Conservation (phyloP, 108 stramenopile species). For the Poteriospumella lacustris region DNA sequence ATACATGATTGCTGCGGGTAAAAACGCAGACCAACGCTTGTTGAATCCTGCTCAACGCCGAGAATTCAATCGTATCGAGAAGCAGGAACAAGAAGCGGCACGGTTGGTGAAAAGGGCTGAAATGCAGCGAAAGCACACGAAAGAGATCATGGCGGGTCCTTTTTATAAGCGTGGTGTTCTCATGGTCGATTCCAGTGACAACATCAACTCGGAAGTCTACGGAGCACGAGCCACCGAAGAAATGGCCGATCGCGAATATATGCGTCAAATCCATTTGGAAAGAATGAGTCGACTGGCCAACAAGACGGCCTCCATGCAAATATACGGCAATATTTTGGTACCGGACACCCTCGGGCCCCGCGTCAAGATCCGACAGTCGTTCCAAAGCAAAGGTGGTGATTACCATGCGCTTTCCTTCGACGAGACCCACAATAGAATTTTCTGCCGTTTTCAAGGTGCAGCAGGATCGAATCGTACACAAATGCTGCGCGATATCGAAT, state of each 20-base stretch:
- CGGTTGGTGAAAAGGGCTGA: background rate
- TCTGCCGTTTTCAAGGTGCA: background rate
- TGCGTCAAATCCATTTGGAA: conserved; percentile 12
- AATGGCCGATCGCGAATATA: background rate
- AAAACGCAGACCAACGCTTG: background rate
- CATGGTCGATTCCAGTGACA: conserved; percentile 4
- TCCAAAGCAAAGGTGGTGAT: conserved; percentile 1
- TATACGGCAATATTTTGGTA: background rate
- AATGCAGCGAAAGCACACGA: background rate
- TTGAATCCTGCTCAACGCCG: background rate
- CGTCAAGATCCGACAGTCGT: background rate
- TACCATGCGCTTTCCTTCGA: conserved; percentile 15
- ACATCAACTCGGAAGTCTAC: conserved; percentile 2
- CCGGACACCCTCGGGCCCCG: background rate
- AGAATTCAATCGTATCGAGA: background rate
- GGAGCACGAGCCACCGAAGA: background rate
- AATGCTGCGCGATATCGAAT: background rate
- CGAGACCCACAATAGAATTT: conserved; percentile 11
- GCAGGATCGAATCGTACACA: background rate
- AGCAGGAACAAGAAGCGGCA: background rate
- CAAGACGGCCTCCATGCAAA: background rate
- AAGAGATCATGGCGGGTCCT: background rate
- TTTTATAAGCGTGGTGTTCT: background rate
- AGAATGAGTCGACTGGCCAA: background rate
- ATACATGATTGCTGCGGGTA: background rate